A percentile compares a stretch with the other conserved stretches of the same genome.
Conservation (phyloP, 345 rosid species). For the Hibiscus syriacus region DNA sequence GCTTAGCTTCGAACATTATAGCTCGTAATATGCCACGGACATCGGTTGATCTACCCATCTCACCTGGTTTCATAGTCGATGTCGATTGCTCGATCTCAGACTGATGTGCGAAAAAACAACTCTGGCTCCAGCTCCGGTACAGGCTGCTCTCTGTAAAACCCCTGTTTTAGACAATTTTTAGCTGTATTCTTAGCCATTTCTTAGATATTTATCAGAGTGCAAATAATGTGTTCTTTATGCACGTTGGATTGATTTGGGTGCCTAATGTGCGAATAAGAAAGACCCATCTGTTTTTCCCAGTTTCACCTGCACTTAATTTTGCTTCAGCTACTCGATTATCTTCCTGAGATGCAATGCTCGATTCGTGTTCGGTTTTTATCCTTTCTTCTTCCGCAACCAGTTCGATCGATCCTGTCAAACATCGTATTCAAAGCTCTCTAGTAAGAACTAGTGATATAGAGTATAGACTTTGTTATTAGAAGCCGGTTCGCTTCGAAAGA, state of each 20-base stretch:
- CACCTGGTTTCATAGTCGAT: conserved; percentile 9
- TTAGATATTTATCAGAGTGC: conserved; percentile 30
- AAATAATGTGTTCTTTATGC: conserved; percentile 40
- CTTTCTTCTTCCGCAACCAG: neutral
- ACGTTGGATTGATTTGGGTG: conserved; percentile 32
- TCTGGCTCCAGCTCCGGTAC: conserved; percentile 11
- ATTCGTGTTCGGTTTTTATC: neutral
- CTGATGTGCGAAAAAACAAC: conserved; percentile 13
- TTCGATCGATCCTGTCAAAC: neutral
- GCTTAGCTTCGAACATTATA: neutral
- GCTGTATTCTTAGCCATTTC: conserved; percentile 30
- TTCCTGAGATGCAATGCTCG: neutral
- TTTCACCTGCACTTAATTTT: neutral
- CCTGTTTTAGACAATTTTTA: conserved; percentile 17
- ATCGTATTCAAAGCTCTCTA: neutral
- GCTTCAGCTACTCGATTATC: neutral
- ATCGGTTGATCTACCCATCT: neutral
- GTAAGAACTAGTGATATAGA: neutral
- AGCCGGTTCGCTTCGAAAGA: too few species aligned
- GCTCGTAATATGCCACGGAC: neutral
- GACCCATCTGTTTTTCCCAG: conserved; percentile 23
- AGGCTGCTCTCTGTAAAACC: conserved; percentile 33
- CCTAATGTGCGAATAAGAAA: conserved; percentile 41
- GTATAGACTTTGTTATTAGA: neutral
- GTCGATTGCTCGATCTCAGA: conserved; percentile 7